A percentile compares a stretch with the other conserved stretches of the same genome.
phyloP scores from a whole-genome alignment of 164 flowering plant species.

The Stephania japonica region DNA sequence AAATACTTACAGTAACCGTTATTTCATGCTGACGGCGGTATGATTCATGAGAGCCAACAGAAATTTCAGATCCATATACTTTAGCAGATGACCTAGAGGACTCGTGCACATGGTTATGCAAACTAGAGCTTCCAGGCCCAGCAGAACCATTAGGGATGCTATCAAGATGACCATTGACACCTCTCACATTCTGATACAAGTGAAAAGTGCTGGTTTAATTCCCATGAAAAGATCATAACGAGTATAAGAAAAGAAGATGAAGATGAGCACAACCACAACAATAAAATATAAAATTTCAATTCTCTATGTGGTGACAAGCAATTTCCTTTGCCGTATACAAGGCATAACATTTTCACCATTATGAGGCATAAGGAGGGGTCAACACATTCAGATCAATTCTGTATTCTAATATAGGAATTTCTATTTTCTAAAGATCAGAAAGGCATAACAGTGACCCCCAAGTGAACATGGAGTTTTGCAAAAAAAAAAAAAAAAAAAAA shows the following conservation, averaged over 20 bases:
- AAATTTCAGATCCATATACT: conserved; percentile 32
- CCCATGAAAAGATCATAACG: not conserved
- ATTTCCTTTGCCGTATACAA: not conserved
- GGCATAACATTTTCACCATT: not conserved
- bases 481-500: no score
- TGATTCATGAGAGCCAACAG: conserved; percentile 43
- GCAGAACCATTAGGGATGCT: conserved; percentile 27
- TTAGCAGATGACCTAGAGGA: conserved; percentile 21
- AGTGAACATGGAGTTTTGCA: no score
- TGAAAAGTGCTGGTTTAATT: not conserved
- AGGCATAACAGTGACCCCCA: no score
- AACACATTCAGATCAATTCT: not conserved
- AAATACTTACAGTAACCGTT: conserved; percentile 52
- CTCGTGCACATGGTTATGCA: conserved; percentile 4
- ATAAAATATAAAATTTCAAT: no score
- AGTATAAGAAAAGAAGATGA: not conserved
- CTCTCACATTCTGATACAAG: conserved; percentile 30
- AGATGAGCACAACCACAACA: no score
- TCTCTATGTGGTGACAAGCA: not conserved
- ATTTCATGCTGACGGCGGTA: conserved; percentile 78
- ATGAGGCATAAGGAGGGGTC: not conserved
- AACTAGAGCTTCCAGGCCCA: conserved; percentile 3
- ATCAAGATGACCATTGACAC: conserved; percentile 22
- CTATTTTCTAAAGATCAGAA: no score
- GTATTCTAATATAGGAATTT: no score